Evolutionary conservation across 768 basidiomycete genomes (phyloP), one percentile per base, ranked within the genome.

Genomic region (Pleurotus giganteus): DNA sequence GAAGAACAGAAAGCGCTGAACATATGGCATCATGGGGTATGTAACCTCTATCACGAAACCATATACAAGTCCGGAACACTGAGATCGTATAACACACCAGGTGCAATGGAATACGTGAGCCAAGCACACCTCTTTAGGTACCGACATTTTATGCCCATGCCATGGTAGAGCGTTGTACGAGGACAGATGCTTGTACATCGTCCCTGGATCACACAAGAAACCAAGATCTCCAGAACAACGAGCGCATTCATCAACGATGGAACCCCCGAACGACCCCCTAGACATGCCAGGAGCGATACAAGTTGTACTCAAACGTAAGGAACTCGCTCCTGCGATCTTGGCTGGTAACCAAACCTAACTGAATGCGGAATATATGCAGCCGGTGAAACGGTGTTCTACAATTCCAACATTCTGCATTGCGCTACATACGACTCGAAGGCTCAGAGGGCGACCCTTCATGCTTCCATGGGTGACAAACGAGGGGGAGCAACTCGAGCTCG

Each of bases 71-170:
- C 23, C 3, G 24, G 3, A n/a, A 7, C 19, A n/a, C 2, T 19
- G 39, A 15, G 39, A 19, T 41, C 39, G 39, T 15, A 12, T n/a
- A n/a, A 12, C 19, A 17, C 12, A 11, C 2, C 47, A 90, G 86
- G 77, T 89, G 0, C 88, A 92, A 69, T 91, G 88, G 88, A 91
- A 91, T 62, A 84, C 87, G 88, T 88, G 72, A 52, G 83, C 71
- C 5, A 32, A 26, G n/a, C 9, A 9, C 6, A 6, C 24, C 28
- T 17, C 23, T 23, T 39, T 19, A 8, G 7, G 4, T 24, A 2
- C 7, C 36, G 29, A 7, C n/a, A n/a, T n/a, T n/a, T 21, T 57
- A 39, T 49, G 15, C 32, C 7, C 42, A 23, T 42, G 41, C 29
- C 2, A n/a, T 27, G n/a, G 26, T 61, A 88, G 87, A 0, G 88